Conservation (phyloP, 305 asterid species). For the Fraxinus sp. region DNA sequence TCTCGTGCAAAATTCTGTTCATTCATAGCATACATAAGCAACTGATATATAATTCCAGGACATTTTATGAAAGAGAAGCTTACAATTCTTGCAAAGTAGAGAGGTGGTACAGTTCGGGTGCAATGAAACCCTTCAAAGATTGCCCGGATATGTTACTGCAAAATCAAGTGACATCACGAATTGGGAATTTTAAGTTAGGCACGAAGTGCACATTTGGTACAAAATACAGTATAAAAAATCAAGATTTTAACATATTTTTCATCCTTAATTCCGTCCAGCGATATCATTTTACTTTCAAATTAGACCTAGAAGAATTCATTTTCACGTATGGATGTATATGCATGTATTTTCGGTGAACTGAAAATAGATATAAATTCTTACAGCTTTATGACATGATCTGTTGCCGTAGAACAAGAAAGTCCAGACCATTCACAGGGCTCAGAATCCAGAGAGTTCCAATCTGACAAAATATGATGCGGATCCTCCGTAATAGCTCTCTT, state of each 20-base stretch:
- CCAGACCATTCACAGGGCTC: constrained; percentile 87
- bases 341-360: background rate
- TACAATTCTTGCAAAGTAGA: constrained; percentile 72
- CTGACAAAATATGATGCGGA: constrained; percentile 70
- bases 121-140: constrained; percentile 78
- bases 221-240: background rate
- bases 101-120: constrained; percentile 64
- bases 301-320: background rate
- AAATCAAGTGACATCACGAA: constrained; percentile 18
- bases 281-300: background rate
- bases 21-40: constrained; percentile 24
- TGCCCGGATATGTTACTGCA: constrained; percentile 84
- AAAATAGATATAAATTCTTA: constrained; percentile 37
- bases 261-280: background rate
- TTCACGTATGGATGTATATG: background rate
- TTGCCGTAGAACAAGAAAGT: constrained; percentile 60
- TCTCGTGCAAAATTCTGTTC: constrained; percentile 70
- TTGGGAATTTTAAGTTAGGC: background rate
- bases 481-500: constrained; percentile 85
- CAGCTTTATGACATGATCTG: constrained; percentile 79
- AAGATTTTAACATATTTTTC: background rate
- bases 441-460: constrained; percentile 72
- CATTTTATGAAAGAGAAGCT: constrained; percentile 25
- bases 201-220: background rate
- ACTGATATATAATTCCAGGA: background rate